Evolutionary conservation across 345 rosid species (phyloP), one percentile per base, ranked within the genome.

Genomic region (Carallia brachiata): DNA sequence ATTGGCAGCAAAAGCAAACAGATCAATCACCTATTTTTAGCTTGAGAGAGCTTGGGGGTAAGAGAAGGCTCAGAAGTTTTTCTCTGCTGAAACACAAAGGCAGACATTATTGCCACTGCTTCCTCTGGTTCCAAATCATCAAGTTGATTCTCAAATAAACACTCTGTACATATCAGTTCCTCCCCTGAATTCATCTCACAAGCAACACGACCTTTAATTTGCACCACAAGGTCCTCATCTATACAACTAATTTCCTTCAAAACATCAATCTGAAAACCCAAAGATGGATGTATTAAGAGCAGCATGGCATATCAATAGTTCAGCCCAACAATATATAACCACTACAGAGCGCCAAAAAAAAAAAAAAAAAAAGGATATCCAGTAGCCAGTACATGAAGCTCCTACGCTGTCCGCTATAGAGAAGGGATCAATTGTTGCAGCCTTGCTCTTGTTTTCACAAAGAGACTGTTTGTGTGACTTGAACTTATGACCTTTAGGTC

Each of bases 151-250:
- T 95, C 99, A 69, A 95, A 95, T 68, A 95, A 84, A 70, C 88
- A 88, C 75, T 90, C 96, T 3, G 97, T 90, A 83, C 89, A 85
- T 70, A 95, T 92, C 83, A 92, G 63, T 74, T 95, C 99, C 86
- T 95, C 99, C 76, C 97, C 99, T 47, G 97, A 95, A 79, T 90
- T 95, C 97, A 95, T 95, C 91, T 92, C 97, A 77, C 97, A 94
- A 70, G 97, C 97, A 37, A 95, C 97, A 63, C 97, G 97, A 28
- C 99, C 99, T 82, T 92, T 95, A 61, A 95, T 85, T 84, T 95
- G 97, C 68, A 95, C 97, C 13, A 91, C 97, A 23, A 87, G 96
- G 67, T 95, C 97, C 66, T 75, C 82, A 84, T 95, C 92, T 74
- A 95, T 83, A 70, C 97, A 91, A 55, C 97, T 96, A 76, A 92